Conservation (phyloP, 179 eudicot genomes). For the Sideroxylon spinosum region DNA sequence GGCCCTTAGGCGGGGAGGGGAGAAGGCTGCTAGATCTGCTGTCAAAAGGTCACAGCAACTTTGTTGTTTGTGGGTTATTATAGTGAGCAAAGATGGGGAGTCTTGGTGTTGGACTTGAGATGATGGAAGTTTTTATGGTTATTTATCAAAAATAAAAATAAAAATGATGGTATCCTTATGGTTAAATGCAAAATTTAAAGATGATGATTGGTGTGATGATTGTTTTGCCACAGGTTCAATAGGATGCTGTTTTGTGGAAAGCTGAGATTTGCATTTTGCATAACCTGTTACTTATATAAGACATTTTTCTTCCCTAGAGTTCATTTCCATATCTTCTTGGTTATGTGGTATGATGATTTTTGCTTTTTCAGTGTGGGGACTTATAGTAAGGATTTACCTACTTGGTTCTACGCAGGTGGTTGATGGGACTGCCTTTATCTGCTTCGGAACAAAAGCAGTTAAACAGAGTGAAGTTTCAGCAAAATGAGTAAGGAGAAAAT, state of each 20-base stretch:
- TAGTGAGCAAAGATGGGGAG: no score
- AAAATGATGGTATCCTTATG: no score
- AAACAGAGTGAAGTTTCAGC: slow-evolving; percentile 16
- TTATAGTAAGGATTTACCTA: not conserved
- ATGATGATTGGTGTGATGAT: not conserved
- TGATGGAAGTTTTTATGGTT: no score
- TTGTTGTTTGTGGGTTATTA: no score
- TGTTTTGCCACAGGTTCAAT: no score
- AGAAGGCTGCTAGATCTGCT: no score
- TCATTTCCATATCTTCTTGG: not conserved
- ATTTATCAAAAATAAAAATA: no score
- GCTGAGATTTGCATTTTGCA: not conserved
- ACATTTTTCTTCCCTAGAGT: not conserved
- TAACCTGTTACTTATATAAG: not conserved
- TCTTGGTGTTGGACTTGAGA: no score
- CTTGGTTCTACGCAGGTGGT: slow-evolving; percentile 34
- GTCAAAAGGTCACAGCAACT: no score
- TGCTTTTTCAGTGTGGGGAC: not conserved
- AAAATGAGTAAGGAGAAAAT: slow-evolving; percentile 19
- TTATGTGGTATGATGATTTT: not conserved
- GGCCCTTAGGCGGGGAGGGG: no score
- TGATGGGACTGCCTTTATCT: slow-evolving; percentile 37
- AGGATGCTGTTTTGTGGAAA: not conserved
- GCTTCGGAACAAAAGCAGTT: slow-evolving; percentile 13
- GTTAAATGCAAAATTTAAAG: no score